Conservation (phyloP, 352 stramenopile genomes). For the Globisporangium megalacanthum region DNA sequence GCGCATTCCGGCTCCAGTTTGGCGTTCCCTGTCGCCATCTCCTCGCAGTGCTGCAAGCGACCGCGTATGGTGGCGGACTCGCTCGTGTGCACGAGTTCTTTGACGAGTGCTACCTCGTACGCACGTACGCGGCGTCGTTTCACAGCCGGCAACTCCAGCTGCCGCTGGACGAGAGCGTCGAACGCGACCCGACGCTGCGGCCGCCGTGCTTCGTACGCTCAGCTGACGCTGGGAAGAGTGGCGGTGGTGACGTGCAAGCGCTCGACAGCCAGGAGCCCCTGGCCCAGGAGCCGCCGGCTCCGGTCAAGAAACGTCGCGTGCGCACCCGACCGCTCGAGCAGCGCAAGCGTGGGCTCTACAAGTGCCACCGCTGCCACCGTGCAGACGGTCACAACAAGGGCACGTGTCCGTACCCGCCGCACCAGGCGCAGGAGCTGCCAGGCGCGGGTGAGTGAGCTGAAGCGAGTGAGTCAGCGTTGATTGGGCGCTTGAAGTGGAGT, state of each 20-base stretch:
- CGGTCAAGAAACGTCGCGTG: slow-evolving; percentile 25
- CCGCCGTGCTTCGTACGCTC: slow-evolving; percentile 23
- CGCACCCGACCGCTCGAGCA: slow-evolving; percentile 25
- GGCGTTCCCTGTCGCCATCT: slow-evolving; percentile 41
- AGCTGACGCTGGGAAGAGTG: not conserved
- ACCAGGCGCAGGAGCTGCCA: too few species aligned
- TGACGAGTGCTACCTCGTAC: slow-evolving; percentile 42
- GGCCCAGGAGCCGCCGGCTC: not conserved
- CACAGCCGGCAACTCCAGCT: slow-evolving; percentile 35
- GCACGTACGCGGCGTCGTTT: slow-evolving; percentile 35
- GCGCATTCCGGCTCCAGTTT: slow-evolving; percentile 29
- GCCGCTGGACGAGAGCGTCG: slow-evolving; percentile 30
- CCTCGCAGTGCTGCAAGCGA: slow-evolving; percentile 32
- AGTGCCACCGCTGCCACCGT: slow-evolving; percentile 40
- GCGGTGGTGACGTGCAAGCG: not conserved
- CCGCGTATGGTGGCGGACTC: slow-evolving; percentile 13
- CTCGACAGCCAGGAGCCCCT: not conserved
- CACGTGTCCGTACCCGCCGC: slow-evolving; percentile 37
- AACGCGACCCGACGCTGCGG: slow-evolving; percentile 22
- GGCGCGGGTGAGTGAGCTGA: too few species aligned
- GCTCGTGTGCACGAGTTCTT: slow-evolving; percentile 35
- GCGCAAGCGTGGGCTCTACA: slow-evolving; percentile 45
- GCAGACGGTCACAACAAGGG: slow-evolving; percentile 50
- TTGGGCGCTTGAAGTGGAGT: too few species aligned
- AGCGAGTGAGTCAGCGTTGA: too few species aligned